phyloP scores from a whole-genome alignment of 2,329 filamentous ascomycete species.

The Bipolaris oryzae region DNA sequence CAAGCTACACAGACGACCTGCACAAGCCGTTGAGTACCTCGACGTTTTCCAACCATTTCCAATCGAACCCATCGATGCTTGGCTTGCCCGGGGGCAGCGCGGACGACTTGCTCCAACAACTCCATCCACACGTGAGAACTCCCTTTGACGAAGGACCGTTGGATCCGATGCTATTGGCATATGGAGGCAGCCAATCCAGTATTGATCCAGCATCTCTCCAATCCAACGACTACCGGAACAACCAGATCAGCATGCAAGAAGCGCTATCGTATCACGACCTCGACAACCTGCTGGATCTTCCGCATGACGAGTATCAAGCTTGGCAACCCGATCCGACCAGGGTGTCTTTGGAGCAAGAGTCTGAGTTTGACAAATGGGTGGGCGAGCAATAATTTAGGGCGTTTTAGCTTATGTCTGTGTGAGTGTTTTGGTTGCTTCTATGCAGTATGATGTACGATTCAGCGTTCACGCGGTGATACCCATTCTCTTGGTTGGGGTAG shows the following conservation, averaged over 20 bases:
- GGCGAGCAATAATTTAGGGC: slow-evolving; percentile 31
- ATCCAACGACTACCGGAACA: slow-evolving; percentile 35
- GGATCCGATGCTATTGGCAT: slow-evolving; percentile 52
- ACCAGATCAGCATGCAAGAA: slow-evolving; percentile 42
- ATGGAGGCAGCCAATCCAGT: slow-evolving; percentile 30
- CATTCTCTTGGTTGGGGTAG: slow-evolving; percentile 3
- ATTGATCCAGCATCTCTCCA: slow-evolving; percentile 28
- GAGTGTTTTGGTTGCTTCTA: slow-evolving; percentile 1
- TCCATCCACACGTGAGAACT: slow-evolving; percentile 36
- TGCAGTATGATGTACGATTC: slow-evolving; percentile 3
- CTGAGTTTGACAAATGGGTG: slow-evolving; percentile 57
- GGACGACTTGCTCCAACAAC: slow-evolving; percentile 46
- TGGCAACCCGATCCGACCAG: slow-evolving; percentile 47
- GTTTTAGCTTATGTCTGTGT: slow-evolving; percentile 5
- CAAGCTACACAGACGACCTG: slow-evolving; percentile 44
- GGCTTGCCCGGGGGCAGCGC: slow-evolving; percentile 49
- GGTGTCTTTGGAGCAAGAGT: slow-evolving; percentile 47
- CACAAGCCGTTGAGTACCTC: slow-evolving; percentile 49
- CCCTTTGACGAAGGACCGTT: slow-evolving; percentile 46
- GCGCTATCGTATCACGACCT: slow-evolving; percentile 37
- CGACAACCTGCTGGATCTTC: slow-evolving; percentile 34
- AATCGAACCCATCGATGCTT: slow-evolving; percentile 41
- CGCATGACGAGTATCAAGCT: slow-evolving; percentile 36
- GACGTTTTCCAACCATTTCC: slow-evolving; percentile 35
- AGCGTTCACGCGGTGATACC: slow-evolving; percentile 7